phyloP scores from a whole-genome alignment of 78 protist genomes.

The Dictyostelium firmibasis region DNA sequence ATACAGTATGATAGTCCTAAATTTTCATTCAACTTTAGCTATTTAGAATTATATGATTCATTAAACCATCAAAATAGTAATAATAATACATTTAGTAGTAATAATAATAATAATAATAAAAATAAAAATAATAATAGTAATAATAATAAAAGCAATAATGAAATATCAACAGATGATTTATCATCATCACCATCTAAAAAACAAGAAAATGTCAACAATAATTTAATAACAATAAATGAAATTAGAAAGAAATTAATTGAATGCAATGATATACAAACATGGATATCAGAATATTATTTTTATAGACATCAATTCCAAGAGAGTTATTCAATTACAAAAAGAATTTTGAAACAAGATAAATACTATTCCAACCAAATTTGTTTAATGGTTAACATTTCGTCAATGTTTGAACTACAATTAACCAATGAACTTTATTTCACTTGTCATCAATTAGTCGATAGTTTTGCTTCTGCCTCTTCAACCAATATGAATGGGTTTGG shows the following conservation, averaged over 20 bases:
- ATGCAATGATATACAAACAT: conserved; percentile 39
- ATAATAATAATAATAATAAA: neutral
- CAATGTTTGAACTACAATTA: conserved; percentile 53
- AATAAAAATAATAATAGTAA: neutral
- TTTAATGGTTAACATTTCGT: conserved; percentile 55
- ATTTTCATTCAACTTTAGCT: neutral
- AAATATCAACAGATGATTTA: no score
- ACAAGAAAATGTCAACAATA: no score
- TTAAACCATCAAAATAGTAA: neutral
- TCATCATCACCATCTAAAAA: no score
- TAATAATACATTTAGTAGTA: neutral
- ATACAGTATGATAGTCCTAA: conserved; percentile 26
- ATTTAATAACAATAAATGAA: neutral
- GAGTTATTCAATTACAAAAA: conserved; percentile 43
- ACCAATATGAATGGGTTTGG: neutral
- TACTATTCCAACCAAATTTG: conserved; percentile 39
- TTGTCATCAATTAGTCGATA: conserved; percentile 60
- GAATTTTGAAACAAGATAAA: conserved; percentile 41
- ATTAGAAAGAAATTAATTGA: conserved; percentile 1
- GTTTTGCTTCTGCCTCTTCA: neutral
- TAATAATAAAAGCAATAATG: no score
- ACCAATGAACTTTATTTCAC: conserved; percentile 63
- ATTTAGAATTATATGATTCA: neutral
- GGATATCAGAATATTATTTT: conserved; percentile 58
- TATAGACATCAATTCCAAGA: conserved; percentile 56